Evolutionary conservation across 371 early-diverging fungal species (phyloP).

Genomic region (Lichtheimia corymbifera): DNA sequence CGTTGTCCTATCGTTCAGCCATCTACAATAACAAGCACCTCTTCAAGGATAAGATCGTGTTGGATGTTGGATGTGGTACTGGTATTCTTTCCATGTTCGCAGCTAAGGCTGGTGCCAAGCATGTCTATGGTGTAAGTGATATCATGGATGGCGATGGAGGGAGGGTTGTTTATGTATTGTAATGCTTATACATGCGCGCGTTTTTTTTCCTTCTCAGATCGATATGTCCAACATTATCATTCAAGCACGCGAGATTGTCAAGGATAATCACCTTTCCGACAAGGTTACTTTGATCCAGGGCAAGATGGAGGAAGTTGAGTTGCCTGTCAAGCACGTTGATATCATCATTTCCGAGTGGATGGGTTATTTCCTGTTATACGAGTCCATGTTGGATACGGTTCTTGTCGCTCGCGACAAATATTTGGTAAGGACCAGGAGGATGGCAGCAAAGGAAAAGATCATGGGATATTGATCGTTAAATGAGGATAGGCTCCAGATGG

Average conservation of each 20-base stretch:
- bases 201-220: slow-evolving; percentile 38
- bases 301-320: slow-evolving; percentile 92
- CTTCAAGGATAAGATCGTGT: slow-evolving; percentile 95
- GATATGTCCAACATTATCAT: slow-evolving; percentile 98
- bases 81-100: slow-evolving; percentile 96
- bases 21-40: slow-evolving; percentile 92
- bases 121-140: slow-evolving; percentile 82
- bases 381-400: slow-evolving; percentile 98
- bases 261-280: slow-evolving; percentile 85
- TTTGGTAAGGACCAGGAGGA: slow-evolving; percentile 48
- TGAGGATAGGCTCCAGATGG: slow-evolving; percentile 59
- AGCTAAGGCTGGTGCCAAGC: slow-evolving; percentile 88
- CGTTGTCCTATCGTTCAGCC: slow-evolving; percentile 90
- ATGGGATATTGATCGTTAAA: too few species aligned
- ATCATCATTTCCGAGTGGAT: slow-evolving; percentile 99
- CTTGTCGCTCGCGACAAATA: slow-evolving; percentile 94
- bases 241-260: slow-evolving; percentile 87
- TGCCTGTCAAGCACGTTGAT: slow-evolving; percentile 91
- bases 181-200: too few species aligned
- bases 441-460: too few species aligned
- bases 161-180: too few species aligned
- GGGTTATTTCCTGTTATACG: slow-evolving; percentile 98
- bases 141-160: too few species aligned
- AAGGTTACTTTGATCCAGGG: slow-evolving; percentile 89
- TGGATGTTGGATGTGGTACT: slow-evolving; percentile 97